Conservation (phyloP, 345 rosid species). For the Eucalyptus albens region DNA sequence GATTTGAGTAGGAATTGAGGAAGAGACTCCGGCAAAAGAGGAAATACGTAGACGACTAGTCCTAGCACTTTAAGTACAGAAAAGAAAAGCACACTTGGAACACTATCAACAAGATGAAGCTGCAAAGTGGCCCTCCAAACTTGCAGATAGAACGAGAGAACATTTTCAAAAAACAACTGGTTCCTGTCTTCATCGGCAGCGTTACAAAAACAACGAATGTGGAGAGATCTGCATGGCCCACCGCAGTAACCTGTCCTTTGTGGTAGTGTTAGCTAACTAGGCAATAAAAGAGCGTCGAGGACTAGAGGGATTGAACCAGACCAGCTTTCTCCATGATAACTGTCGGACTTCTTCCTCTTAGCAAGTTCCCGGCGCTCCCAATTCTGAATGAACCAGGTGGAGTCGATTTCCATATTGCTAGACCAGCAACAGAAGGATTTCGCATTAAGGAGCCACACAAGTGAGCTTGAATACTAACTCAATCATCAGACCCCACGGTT, state of each 20-base stretch:
- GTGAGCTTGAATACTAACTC: background rate
- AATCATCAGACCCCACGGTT: background rate
- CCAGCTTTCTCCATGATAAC: background rate
- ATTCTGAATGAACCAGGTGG: background rate
- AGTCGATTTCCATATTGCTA: background rate
- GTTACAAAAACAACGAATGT: background rate
- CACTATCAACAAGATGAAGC: background rate
- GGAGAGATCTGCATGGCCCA: background rate
- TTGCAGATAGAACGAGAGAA: background rate
- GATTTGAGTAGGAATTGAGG: background rate
- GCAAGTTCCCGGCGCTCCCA: background rate
- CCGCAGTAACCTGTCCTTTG: background rate
- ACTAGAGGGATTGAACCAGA: background rate
- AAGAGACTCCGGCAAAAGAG: background rate
- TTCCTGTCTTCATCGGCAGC: background rate
- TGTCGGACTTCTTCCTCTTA: background rate
- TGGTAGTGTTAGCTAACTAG: background rate
- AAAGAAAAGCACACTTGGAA: background rate
- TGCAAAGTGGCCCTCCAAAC: background rate
- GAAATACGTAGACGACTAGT: background rate
- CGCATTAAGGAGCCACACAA: background rate
- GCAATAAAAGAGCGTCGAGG: background rate
- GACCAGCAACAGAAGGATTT: background rate
- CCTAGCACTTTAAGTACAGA: background rate
- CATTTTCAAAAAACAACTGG: background rate